Percentiles rank a stretch among this genome's conserved stretches.
Evolutionary conservation across 2,329 filamentous ascomycete species (phyloP).

Genomic region (Hypoxylon sp.): DNA sequence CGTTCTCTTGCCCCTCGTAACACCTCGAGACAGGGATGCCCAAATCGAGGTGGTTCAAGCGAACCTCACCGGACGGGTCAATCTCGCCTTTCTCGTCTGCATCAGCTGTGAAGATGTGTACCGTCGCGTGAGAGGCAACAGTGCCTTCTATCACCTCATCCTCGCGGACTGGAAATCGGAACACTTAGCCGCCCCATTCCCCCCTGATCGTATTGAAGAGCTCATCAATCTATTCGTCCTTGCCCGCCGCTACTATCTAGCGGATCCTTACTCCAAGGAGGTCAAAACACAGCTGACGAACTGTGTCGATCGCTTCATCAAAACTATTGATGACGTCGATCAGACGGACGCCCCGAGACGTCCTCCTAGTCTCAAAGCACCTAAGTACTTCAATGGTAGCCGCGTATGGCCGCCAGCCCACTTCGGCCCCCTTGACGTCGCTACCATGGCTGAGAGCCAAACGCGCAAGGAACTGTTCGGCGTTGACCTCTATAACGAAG

Average conservation of each 20-base stretch:
- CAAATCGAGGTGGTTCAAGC: background rate
- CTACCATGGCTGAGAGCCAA: conserved; percentile 31
- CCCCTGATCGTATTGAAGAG: conserved; percentile 19
- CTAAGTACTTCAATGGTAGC: background rate
- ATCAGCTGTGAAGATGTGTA: conserved; percentile 39
- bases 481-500: conserved; percentile 10
- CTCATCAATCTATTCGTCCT: conserved; percentile 29
- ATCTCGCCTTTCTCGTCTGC: conserved; percentile 20
- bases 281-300: conserved; percentile 3
- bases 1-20: conserved; percentile 17
- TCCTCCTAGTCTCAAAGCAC: conserved; percentile 3
- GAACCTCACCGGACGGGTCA: conserved; percentile 3
- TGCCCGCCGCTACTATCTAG: conserved; percentile 33
- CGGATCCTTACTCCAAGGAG: background rate
- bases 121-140: conserved; percentile 30
- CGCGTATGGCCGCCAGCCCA: conserved; percentile 36
- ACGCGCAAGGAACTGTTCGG: conserved; percentile 38
- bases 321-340: conserved; percentile 20
- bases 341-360: background rate
- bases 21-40: background rate
- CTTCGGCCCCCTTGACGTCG: conserved; percentile 33
- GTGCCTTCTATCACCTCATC: conserved; percentile 41
- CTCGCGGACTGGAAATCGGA: conserved; percentile 40
- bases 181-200: conserved; percentile 5
- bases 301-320: conserved; percentile 29